Evolutionary conservation across 495 filamentous ascomycete genomes (phyloP), one percentile per base, ranked within the genome.

Genomic region (Haplographium delicatum): DNA sequence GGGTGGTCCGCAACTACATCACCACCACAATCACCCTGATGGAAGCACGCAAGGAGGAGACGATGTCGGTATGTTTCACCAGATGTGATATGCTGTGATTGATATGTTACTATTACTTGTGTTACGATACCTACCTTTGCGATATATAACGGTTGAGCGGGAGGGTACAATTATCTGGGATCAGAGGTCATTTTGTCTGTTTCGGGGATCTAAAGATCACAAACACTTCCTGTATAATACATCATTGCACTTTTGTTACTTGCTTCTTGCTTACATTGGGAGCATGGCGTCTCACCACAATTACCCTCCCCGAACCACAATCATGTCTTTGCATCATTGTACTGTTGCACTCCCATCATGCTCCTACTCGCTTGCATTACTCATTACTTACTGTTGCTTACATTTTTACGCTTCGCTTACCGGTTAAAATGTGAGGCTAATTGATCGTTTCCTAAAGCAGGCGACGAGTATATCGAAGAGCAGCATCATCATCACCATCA

Each of bases 31-130:
- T 41, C 86, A 89, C 64, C 80, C 75, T 31, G 84, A 89, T 62
- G 83, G 81, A 57, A 78, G 68, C 59, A 72, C 78, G 58, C 76
- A 79, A 63, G 80, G 82, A 62, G 80, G 80, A 59, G 89, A 93
- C 59, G 89, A 94, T 76, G 88, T 93, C 75, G 88, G 91, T 88
- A 95, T 95, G 90, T 91, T 62, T 62, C 60, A 87, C 75, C 83
- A 86, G 67, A 80, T 85, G 76, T 86, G 72, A 77, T 73, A 60
- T 64, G 66, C 63, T 65, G 60, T 64, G 65, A 59, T 60, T 58
- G 35, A 28, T 51, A 62, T 67, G 66, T 69, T 75, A 72, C 67
- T 67, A 65, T 71, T 69, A 65, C 34, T 70, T 70, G 68, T 59
- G 56, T 48, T 59, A 71, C 72, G 71, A 72, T 74, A 76, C 68